Base-by-base conservation (phyloP, 768 basidiomycete species). In the Boletus tylopilopsis region DNA sequence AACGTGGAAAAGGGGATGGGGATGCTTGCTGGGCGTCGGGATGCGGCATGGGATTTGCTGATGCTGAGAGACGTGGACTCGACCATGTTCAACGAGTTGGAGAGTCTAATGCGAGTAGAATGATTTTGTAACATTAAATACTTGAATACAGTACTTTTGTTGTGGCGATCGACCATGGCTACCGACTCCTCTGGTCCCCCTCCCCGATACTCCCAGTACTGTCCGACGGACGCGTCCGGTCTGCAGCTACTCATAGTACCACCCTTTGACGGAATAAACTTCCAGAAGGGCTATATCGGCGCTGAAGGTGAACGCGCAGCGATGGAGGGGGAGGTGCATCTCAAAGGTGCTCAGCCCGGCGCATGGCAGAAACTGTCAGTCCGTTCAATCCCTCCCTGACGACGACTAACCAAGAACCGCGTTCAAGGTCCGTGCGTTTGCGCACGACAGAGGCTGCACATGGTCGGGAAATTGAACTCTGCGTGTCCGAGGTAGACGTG, bases 261-360 rank as follows among this genome's bases (percentile, higher is more conserved):
- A 0, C 76, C 81, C 13, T 72, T 78, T 42, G 79, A 87, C 64
- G 75, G 82, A 19, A 73, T 87, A 48, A 79, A 82, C 64, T 94
- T 94, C 60, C 92, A 94, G 70, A 87, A 84, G 60, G 92, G 92
- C 11, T 90, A 79, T 64, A 74, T 94, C 8, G 92, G 92, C 43
- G 87, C 85, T 21, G 88, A 90, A 48, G 87, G 79, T 44, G 90
- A 92, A 67, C 77, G 76, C 51, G 88, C 90, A 13, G 85, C 88
- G 9, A 79, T 94, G 45, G 90, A 92, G 62, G 92, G 92, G 40
- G 91, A 93, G 63, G 74, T 94, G 16, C 91, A 93, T 64, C 73
- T 93, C 57, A 94, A 93, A 68, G 85, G 80, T 48, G 75, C 76
- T 30, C 76, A 77, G 49, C 70, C 74, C 45, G 73, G 71, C 45